A percentile compares a stretch with the other conserved stretches of the same genome.
These are phyloP conservation scores for Calcarisporium arbuscula DNA, from an alignment of 2,329 filamentous ascomycete genomes.

Conservation along the genomic window DNA sequence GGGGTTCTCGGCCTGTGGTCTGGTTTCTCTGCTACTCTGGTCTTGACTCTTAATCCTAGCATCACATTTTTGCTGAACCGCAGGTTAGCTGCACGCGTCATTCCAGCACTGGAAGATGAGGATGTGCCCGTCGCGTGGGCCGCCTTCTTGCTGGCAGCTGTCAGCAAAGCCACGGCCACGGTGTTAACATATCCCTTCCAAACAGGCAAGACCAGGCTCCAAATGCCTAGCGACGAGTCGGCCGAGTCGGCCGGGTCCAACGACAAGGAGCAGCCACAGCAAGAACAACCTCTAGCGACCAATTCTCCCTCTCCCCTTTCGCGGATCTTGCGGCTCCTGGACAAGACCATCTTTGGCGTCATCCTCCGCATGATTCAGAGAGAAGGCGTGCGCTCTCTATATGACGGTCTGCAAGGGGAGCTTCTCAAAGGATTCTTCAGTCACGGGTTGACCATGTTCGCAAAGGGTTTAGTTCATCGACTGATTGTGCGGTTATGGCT, in stretches of 20 bases:
- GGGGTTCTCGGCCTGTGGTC: conserved; percentile 78
- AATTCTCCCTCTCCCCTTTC: too few species aligned
- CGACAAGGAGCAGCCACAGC: conserved; percentile 7
- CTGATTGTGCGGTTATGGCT: conserved; percentile 69
- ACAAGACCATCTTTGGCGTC: conserved; percentile 54
- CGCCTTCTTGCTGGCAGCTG: conserved; percentile 54
- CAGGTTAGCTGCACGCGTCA: conserved; percentile 54
- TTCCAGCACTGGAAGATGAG: conserved; percentile 41
- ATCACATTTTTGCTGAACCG: conserved; percentile 82
- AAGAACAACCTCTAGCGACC: conserved; percentile 10
- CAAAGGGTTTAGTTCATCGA: conserved; percentile 72
- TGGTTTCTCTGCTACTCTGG: conserved; percentile 73
- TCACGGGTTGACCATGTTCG: conserved; percentile 81
- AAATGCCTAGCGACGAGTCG: conserved; percentile 43
- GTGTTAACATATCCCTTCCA: conserved; percentile 79
- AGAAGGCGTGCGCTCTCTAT: conserved; percentile 65
- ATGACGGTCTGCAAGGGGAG: conserved; percentile 70
- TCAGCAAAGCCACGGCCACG: conserved; percentile 73
- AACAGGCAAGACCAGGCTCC: conserved; percentile 73
- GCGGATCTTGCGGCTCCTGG: conserved; percentile 17
- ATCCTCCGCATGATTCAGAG: conserved; percentile 50
- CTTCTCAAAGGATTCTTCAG: conserved; percentile 78
- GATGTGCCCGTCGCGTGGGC: conserved; percentile 31
- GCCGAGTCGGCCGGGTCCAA: too few species aligned
- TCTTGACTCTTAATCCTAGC: conserved; percentile 79